phyloP scores from a whole-genome alignment of 2,329 filamentous ascomycete species.

The Sarocladiaceae sp. region DNA sequence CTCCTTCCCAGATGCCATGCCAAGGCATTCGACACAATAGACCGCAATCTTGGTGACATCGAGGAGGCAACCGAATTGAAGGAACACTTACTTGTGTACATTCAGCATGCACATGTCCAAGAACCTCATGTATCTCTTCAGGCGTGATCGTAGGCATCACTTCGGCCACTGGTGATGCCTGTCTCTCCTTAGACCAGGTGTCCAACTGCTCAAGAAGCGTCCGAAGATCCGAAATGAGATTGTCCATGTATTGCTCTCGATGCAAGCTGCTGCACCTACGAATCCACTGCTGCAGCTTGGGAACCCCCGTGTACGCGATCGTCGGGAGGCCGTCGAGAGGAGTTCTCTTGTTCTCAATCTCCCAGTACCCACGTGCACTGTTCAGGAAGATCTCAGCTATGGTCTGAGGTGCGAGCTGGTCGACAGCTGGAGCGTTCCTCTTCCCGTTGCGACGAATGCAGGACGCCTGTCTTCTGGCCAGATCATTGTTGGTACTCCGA shows the following conservation, averaged over 20 bases:
- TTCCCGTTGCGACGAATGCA: not conserved
- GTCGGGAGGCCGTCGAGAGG: not conserved
- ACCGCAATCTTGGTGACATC: too few relatives aligned
- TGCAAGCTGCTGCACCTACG: not conserved
- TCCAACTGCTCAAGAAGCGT: not conserved
- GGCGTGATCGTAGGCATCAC: too few relatives aligned
- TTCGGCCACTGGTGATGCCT: not conserved
- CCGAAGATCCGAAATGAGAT: not conserved
- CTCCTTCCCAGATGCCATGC: too few relatives aligned
- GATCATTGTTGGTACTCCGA: not conserved
- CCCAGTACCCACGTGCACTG: not conserved
- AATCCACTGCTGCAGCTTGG: not conserved
- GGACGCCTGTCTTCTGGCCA: not conserved
- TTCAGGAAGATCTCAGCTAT: constrained; percentile 5
- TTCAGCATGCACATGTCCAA: not conserved
- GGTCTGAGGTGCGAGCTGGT: not conserved
- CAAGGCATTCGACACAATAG: too few relatives aligned
- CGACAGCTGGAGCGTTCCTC: too few relatives aligned
- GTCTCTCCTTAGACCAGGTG: not conserved
- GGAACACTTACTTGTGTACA: not conserved
- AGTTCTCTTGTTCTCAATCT: not conserved
- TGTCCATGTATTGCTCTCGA: not conserved
- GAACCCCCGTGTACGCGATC: not conserved
- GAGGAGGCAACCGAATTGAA: not conserved
- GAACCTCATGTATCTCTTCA: not conserved